Evolutionary conservation across 1,284 basidiomycete species (phyloP).

Genomic region (Paramarasmius palmivorus): DNA sequence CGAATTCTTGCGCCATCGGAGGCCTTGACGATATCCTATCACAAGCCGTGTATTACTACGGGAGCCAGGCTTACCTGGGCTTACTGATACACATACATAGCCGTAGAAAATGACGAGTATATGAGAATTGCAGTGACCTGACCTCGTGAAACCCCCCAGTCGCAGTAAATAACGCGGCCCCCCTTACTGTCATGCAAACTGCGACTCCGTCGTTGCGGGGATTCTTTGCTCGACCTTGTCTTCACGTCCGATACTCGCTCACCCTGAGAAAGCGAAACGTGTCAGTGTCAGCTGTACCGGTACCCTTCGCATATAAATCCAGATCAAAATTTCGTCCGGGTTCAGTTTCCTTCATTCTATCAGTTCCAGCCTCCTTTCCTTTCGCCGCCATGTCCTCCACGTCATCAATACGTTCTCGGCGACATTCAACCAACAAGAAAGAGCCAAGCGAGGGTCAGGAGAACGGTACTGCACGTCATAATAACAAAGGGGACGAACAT

Average conservation of each 20-base stretch:
- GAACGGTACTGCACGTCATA: conserved; percentile 17
- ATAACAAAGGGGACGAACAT: conserved; percentile 19
- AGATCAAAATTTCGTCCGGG: conserved; percentile 7
- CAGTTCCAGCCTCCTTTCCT: conserved; percentile 7
- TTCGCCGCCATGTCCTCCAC: conserved; percentile 22
- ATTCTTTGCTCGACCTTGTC: not conserved
- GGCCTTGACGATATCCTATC: no score
- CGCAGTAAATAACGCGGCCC: no score
- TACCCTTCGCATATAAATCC: conserved; percentile 16
- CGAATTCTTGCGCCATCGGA: no score
- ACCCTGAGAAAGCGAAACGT: conserved; percentile 31
- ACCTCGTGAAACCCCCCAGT: not conserved
- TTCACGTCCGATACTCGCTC: not conserved
- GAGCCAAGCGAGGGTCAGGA: conserved; percentile 1
- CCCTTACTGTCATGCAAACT: not conserved
- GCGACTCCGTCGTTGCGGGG: not conserved
- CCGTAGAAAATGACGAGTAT: no score
- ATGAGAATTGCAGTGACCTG: no score
- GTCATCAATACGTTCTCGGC: conserved; percentile 28
- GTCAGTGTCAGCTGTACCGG: conserved; percentile 21
- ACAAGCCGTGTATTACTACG: no score
- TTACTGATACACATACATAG: no score
- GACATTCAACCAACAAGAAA: conserved; percentile 29
- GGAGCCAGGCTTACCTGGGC: no score
- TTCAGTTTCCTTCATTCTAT: conserved; percentile 1